These are phyloP conservation scores for Mycena sanguinolenta DNA, from an alignment of 768 basidiomycete genomes.

Conservation along the genomic window DNA sequence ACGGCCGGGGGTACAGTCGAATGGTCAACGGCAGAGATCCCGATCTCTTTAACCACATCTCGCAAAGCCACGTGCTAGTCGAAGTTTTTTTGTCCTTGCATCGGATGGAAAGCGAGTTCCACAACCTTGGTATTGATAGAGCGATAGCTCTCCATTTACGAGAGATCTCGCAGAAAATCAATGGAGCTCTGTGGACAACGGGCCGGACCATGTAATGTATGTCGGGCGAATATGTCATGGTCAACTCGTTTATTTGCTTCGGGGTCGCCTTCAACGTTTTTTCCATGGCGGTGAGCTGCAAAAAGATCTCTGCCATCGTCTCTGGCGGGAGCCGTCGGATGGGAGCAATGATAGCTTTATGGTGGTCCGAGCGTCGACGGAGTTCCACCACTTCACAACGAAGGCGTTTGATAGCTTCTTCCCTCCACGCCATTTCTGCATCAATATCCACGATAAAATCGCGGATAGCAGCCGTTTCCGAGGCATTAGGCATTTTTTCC, in stretches of 20 bases:
- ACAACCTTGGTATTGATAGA: conserved; percentile 4
- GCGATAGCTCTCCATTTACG: conserved; percentile 8
- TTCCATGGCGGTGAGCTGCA: conserved; percentile 1
- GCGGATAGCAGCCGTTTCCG: conserved; percentile 6
- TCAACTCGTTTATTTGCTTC: too few species aligned
- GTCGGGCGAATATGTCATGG: background rate
- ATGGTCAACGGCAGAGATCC: conserved; percentile 15
- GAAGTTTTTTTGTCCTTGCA: background rate
- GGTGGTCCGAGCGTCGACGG: conserved; percentile 3
- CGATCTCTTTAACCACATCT: conserved; percentile 14
- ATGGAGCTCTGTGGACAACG: background rate
- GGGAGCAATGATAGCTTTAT: conserved; percentile 10
- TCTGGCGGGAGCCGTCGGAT: conserved; percentile 16
- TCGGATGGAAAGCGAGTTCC: conserved; percentile 9
- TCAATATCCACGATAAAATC: conserved; percentile 3
- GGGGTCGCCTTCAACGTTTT: background rate
- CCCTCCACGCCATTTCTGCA: background rate
- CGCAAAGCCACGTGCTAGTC: background rate
- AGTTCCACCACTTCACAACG: conserved; percentile 12
- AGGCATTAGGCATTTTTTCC: background rate
- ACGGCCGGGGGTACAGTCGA: background rate
- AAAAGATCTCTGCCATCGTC: conserved; percentile 12
- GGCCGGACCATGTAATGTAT: background rate
- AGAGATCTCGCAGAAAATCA: conserved; percentile 11
- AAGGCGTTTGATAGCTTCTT: background rate